Conservation (phyloP, 2,329 filamentous ascomycete species). For the Delphinella strobiligena region DNA sequence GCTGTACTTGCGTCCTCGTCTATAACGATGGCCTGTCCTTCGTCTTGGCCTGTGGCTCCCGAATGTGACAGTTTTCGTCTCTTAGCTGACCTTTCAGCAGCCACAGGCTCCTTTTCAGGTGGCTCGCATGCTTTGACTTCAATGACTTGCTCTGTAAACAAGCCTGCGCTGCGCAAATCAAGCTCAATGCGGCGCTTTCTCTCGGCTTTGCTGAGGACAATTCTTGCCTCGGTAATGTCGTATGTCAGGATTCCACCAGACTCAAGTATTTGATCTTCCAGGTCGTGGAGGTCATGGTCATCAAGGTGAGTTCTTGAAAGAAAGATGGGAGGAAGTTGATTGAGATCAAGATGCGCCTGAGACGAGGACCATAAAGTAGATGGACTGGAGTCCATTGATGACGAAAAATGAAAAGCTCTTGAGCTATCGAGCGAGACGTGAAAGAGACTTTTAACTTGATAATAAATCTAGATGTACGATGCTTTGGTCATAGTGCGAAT, state of each 20-base stretch:
- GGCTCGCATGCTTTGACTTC: constrained; percentile 22
- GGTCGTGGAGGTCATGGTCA: constrained; percentile 46
- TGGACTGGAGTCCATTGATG: not conserved
- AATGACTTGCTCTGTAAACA: constrained; percentile 44
- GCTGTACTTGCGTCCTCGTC: constrained; percentile 22
- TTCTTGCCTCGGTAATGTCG: constrained; percentile 56
- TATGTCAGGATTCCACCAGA: constrained; percentile 51
- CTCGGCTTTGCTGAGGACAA: constrained; percentile 63
- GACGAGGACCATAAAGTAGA: not conserved
- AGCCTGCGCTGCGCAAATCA: constrained; percentile 58
- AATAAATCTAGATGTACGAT: no score
- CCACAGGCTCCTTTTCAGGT: not conserved
- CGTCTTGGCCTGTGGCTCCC: constrained; percentile 3
- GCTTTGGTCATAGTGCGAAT: no score
- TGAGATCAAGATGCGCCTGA: constrained; percentile 24
- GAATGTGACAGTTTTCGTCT: not conserved
- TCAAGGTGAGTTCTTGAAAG: constrained; percentile 60
- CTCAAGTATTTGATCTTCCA: constrained; percentile 51
- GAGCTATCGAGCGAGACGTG: no score
- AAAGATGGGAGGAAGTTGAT: constrained; percentile 51
- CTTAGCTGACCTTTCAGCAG: not conserved
- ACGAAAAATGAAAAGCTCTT: no score
- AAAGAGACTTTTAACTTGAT: no score
- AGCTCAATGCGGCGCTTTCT: constrained; percentile 60
- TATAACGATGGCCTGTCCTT: constrained; percentile 9